Conservation (phyloP, 768 basidiomycete species). For the Lentinula detonsa region DNA sequence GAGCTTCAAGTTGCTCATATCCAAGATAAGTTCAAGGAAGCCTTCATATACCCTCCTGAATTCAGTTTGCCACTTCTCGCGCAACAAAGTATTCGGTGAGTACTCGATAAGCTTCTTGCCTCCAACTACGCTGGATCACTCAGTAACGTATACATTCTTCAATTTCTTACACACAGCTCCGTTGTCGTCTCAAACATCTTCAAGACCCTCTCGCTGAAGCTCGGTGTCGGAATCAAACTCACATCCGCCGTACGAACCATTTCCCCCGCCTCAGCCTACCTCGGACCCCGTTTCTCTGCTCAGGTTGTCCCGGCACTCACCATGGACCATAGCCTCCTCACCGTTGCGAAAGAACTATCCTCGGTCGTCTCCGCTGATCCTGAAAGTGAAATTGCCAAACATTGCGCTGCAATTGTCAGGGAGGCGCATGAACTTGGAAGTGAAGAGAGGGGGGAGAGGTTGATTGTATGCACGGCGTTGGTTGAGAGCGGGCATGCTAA, state of each 20-base stretch:
- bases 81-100: conserved; percentile 50
- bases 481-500: conserved; percentile 44
- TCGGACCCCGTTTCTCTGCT: conserved; percentile 50
- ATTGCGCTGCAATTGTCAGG: conserved; percentile 47
- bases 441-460: conserved; percentile 40
- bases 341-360: conserved; percentile 50
- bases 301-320: conserved; percentile 43
- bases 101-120: background rate
- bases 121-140: background rate
- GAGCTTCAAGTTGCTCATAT: conserved; percentile 49
- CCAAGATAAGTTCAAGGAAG: conserved; percentile 37
- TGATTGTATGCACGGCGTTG: conserved; percentile 52
- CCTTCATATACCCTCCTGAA: conserved; percentile 33
- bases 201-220: conserved; percentile 42
- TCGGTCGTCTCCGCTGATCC: conserved; percentile 43
- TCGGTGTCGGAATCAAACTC: conserved; percentile 49
- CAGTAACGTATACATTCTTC: too few relatives aligned
- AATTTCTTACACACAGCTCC: conserved; percentile 27
- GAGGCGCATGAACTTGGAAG: conserved; percentile 44
- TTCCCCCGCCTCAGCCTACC: conserved; percentile 50
- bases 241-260: conserved; percentile 56
- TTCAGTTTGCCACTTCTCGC: conserved; percentile 39
- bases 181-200: conserved; percentile 44
- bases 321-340: conserved; percentile 42
- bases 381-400: conserved; percentile 46